Percentiles rank a stretch among this genome's conserved stretches.
These are phyloP conservation scores for Lactarius vividus DNA, from an alignment of 768 basidiomycete species.

Conservation along the genomic window DNA sequence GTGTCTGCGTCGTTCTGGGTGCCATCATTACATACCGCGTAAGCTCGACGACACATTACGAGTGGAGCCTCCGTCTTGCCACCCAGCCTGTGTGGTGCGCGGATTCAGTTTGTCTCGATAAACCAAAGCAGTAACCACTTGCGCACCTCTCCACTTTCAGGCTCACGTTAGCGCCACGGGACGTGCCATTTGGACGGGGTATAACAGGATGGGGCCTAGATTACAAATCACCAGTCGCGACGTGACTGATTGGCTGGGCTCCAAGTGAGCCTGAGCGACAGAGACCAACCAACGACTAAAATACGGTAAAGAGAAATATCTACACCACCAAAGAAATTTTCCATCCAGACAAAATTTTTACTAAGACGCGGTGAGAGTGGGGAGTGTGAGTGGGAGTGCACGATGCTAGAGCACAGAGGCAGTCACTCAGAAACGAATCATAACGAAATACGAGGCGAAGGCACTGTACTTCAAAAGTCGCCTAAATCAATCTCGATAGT, in stretches of 20 bases:
- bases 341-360: neutral
- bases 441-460: too few species aligned
- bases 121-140: neutral
- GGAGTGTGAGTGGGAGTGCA: neutral
- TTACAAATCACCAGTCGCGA: conserved; percentile 8
- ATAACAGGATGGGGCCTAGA: conserved; percentile 1
- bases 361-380: neutral
- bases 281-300: conserved; percentile 13
- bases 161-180: neutral
- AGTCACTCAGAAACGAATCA: conserved; percentile 2
- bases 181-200: neutral
- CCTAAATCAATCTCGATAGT: conserved; percentile 74
- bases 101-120: neutral
- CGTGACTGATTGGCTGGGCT: neutral
- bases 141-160: conserved; percentile 21
- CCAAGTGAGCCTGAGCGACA: conserved; percentile 17
- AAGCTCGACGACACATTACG: neutral
- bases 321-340: neutral
- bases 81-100: neutral
- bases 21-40: neutral
- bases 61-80: neutral
- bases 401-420: neutral
- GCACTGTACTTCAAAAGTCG: conserved; percentile 50
- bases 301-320: conserved; percentile 14
- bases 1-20: too few species aligned